Evolutionary conservation across 1,139 yeast species (phyloP).

Genomic region (Debaryomyces udenii): DNA sequence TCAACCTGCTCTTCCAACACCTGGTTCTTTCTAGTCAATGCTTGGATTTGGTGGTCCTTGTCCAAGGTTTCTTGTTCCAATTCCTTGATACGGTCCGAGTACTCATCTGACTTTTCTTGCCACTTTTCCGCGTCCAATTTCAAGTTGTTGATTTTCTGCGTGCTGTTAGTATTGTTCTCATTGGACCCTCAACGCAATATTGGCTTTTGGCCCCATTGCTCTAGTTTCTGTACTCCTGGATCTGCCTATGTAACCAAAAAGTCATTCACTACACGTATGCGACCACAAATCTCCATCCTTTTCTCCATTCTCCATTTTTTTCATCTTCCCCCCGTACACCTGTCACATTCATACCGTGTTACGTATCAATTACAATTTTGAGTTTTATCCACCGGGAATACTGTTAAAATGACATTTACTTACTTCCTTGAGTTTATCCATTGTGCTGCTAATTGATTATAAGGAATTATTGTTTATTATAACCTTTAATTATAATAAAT

Average conservation of each 20-base stretch:
- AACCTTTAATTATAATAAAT: no score
- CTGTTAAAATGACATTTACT: slow-evolving; percentile 22
- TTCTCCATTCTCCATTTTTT: no score
- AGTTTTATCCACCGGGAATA: no score
- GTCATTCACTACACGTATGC: no score
- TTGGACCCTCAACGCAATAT: background rate
- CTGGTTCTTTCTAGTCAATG: slow-evolving; percentile 90
- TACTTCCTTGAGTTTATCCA: slow-evolving; percentile 59
- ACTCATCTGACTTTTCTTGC: slow-evolving; percentile 95
- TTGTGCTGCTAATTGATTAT: slow-evolving; percentile 15
- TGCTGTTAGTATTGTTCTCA: slow-evolving; percentile 29
- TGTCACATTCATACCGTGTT: background rate
- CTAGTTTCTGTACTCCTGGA: no score
- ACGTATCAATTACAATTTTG: background rate
- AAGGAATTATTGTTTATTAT: no score
- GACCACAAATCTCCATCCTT: no score
- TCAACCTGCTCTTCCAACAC: slow-evolving; percentile 90
- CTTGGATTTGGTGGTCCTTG: slow-evolving; percentile 93
- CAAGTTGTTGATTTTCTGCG: slow-evolving; percentile 78
- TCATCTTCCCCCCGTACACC: no score
- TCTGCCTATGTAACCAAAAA: no score
- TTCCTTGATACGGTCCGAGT: slow-evolving; percentile 76
- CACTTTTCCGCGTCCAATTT: slow-evolving; percentile 95
- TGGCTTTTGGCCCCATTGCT: background rate
- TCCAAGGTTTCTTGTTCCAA: slow-evolving; percentile 90